These are phyloP conservation scores for Phanerochaete carnosa DNA, from an alignment of 768 basidiomycete genomes.

Conservation along the genomic window DNA sequence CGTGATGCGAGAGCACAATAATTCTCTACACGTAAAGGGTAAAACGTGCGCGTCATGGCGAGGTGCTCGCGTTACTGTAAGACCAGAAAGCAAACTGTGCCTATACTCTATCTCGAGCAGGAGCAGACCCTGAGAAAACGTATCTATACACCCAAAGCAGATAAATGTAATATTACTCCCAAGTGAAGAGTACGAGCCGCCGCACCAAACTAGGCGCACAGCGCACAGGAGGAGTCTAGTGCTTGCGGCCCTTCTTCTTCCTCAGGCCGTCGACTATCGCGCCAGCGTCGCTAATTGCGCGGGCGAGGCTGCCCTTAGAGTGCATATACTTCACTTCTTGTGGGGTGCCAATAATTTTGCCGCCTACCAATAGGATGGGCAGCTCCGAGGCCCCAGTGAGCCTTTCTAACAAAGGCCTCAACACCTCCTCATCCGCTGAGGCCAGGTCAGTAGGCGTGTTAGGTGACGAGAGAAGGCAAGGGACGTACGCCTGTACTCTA, in stretches of 20 bases:
- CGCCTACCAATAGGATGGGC: constrained; percentile 69
- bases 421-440: constrained; percentile 60
- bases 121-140: neutral
- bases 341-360: constrained; percentile 47
- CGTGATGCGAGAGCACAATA: neutral
- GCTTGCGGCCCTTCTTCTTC: constrained; percentile 43
- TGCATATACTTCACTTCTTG: constrained; percentile 49
- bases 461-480: neutral
- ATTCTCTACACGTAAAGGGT: neutral
- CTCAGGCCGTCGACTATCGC: constrained; percentile 51
- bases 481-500: constrained; percentile 55
- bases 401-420: constrained; percentile 59
- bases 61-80: neutral
- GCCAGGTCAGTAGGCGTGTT: neutral
- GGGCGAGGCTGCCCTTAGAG: constrained; percentile 48
- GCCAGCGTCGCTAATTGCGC: constrained; percentile 51
- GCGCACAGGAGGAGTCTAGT: neutral
- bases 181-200: neutral
- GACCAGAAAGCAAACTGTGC: neutral
- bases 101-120: neutral
- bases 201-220: neutral
- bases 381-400: constrained; percentile 53
- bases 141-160: constrained; percentile 7
- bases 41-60: neutral
- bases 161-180: neutral